Evolutionary conservation across 73 alveolate species (phyloP).

Genomic region (Paramecium tetraurelia): DNA sequence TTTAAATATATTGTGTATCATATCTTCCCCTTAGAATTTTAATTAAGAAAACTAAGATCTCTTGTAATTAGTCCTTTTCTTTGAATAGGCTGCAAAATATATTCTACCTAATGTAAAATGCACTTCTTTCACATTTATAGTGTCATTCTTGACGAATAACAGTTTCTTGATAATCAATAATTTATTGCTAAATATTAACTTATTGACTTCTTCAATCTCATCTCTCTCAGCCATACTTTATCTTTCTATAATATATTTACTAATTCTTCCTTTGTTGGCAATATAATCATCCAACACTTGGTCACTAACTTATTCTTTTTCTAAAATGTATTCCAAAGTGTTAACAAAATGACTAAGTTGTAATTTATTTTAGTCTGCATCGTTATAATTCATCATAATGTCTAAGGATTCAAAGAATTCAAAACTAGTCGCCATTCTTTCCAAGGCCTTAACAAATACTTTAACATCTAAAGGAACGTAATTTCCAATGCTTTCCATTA

Average conservation of each 20-base stretch:
- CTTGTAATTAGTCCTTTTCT: constrained; percentile 42
- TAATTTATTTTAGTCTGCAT: constrained; percentile 17
- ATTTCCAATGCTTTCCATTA: constrained; percentile 7
- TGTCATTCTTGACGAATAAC: constrained; percentile 3
- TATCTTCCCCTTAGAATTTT: constrained; percentile 49
- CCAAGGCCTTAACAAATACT: constrained; percentile 14
- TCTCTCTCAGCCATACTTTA: constrained; percentile 24
- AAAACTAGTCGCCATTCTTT: neutral
- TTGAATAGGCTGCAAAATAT: constrained; percentile 58
- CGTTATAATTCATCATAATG: neutral
- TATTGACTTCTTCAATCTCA: constrained; percentile 30
- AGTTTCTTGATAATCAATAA: neutral
- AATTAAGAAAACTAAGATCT: constrained; percentile 26
- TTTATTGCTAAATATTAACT: neutral
- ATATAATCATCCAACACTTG: neutral
- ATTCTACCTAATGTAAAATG: constrained; percentile 58
- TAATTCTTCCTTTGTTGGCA: constrained; percentile 10
- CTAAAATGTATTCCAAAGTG: constrained; percentile 6
- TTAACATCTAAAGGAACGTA: constrained; percentile 8
- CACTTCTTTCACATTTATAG: constrained; percentile 31
- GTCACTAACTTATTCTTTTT: constrained; percentile 18
- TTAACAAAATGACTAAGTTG: constrained; percentile 26
- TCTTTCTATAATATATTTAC: neutral
- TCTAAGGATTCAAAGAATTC: constrained; percentile 19
- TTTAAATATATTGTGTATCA: constrained; percentile 50